These are phyloP conservation scores for Juncus inflexus DNA, from an alignment of 176 grass and related monocot species.

Conservation along the genomic window DNA sequence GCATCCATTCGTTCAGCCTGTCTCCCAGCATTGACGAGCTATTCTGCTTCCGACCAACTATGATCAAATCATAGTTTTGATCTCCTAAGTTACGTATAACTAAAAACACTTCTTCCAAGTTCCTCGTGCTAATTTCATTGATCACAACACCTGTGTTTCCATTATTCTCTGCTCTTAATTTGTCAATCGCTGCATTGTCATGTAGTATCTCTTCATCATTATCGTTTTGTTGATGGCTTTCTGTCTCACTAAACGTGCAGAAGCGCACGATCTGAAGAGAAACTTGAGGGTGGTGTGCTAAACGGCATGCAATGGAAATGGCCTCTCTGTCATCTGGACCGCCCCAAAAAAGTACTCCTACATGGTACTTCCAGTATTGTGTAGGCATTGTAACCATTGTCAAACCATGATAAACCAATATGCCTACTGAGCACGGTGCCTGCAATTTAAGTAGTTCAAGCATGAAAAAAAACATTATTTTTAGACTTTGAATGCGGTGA, in stretches of 20 bases:
- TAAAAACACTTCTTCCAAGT: too few species aligned
- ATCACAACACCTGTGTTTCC: constrained; percentile 11
- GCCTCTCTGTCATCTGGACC: constrained; percentile 39
- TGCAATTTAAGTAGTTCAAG: neutral
- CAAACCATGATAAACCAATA: constrained; percentile 26
- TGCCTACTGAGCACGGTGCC: constrained; percentile 29
- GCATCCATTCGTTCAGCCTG: constrained; percentile 26
- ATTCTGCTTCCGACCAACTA: constrained; percentile 24
- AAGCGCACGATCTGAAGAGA: constrained; percentile 17
- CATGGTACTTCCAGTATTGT: neutral
- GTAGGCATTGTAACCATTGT: neutral
- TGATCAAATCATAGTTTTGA: constrained; percentile 9
- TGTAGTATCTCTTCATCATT: neutral
- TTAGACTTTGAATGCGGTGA: too few species aligned
- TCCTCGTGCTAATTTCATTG: too few species aligned
- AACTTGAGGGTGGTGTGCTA: constrained; percentile 10
- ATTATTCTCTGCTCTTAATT: constrained; percentile 11
- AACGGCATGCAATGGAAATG: constrained; percentile 18
- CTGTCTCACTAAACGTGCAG: neutral
- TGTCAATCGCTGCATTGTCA: constrained; percentile 23
- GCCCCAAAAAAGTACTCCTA: constrained; percentile 32
- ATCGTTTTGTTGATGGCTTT: neutral
- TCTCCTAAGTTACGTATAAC: neutral
- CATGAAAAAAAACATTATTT: neutral
- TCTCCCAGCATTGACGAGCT: constrained; percentile 1